phyloP scores from a whole-genome alignment of 495 filamentous ascomycete genomes.

The Usnea hakonensis region DNA sequence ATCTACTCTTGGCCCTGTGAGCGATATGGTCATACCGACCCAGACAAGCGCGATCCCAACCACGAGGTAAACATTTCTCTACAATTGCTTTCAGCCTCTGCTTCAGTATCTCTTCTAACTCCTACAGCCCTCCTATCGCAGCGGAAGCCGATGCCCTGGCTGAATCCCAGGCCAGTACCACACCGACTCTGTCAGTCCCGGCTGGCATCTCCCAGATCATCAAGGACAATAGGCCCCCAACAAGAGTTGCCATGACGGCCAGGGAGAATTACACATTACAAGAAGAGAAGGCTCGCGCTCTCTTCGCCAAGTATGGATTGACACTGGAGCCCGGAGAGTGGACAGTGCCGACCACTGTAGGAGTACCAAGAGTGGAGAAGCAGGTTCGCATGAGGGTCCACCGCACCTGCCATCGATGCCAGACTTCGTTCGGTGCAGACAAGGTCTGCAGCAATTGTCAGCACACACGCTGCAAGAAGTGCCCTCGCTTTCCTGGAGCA shows the following conservation, averaged over 20 bases:
- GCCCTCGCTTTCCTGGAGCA: constrained; percentile 61
- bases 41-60: constrained; percentile 20
- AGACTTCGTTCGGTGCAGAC: constrained; percentile 60
- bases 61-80: constrained; percentile 28
- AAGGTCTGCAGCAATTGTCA: constrained; percentile 66
- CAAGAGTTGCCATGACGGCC: constrained; percentile 18
- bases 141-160: neutral
- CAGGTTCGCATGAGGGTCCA: constrained; percentile 88
- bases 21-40: neutral
- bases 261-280: constrained; percentile 42
- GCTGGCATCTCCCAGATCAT: constrained; percentile 16
- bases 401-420: constrained; percentile 71
- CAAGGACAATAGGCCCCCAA: constrained; percentile 16
- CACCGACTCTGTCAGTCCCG: constrained; percentile 13
- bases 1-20: constrained; percentile 21
- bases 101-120: neutral
- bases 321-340: constrained; percentile 63
- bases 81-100: neutral
- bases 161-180: constrained; percentile 1
- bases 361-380: constrained; percentile 71
- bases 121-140: constrained; percentile 15
- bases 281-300: constrained; percentile 59
- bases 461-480: constrained; percentile 69
- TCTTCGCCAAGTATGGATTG: constrained; percentile 69
- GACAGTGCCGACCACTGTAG: constrained; percentile 47